Base-by-base conservation (phyloP, 768 basidiomycete species). In the Trametes coccinea region DNA sequence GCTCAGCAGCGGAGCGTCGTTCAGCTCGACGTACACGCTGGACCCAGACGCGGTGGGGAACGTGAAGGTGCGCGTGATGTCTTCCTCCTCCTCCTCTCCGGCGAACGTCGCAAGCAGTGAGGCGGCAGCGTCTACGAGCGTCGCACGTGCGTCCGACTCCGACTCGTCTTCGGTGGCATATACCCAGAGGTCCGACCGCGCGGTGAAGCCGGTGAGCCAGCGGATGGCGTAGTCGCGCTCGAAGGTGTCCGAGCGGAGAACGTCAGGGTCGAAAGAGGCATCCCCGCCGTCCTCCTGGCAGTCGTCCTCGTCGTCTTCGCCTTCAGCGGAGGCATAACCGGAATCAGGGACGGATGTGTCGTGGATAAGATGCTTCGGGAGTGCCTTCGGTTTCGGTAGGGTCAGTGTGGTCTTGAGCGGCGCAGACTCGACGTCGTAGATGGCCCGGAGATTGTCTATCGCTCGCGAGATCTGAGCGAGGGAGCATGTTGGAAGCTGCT, bases 241-340 rank as follows among this genome's bases (percentile, higher is more conserved):
- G 65, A 89, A 79, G 22, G 79, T 72, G 71, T 93, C 89, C 1
- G 80, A 76, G 46, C 85, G 82, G 52, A 90, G 75, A 51, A 80
- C 60, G 47, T 84, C 80, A 14, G 80, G 57, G 53, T 70, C 72
- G 9, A 74, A 75, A 3, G 74, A 67, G 9, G 64, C 63, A 0
- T 69, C 68, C 10, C 71, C 68, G 6, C 61, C 67, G 17, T 73
- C 67, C 2, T 70, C 65, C 7, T 37, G 34, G 70, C 62, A 4
- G 62, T 62, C 0, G 6, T 72, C 71, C 2, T 74, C 73, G 1
- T 79, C 80, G 0, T 82, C 82, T 0, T 86, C 84, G 51, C 84
- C 86, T 53, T 86, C 86, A 29, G 85, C 87, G 43, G 88, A 89
- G 5, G 88, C 90, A 64, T 92, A 92, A 39, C 90, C 90, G 10